Conservation (phyloP, 371 early-diverging fungal species). For the Rhizopus delemar region DNA sequence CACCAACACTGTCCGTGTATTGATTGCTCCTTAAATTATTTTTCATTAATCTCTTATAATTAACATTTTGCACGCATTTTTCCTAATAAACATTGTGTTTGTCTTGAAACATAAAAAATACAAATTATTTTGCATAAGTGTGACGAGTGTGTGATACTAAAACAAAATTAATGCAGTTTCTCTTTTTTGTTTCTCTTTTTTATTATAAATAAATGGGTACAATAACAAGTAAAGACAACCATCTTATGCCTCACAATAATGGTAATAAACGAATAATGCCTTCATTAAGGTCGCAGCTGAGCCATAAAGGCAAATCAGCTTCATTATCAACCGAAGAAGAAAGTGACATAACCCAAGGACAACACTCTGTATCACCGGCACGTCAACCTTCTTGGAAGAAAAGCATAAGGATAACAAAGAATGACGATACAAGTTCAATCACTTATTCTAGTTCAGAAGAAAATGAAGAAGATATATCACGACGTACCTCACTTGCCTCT, state of each 20-base stretch:
- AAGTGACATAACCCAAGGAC: not conserved
- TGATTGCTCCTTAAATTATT: conserved; percentile 41
- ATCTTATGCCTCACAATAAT: not conserved
- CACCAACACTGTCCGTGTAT: conserved; percentile 82
- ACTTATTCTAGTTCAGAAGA: conserved; percentile 15
- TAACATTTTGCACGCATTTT: conserved; percentile 7
- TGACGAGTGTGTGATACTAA: not conserved
- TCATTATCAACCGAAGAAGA: conserved; percentile 12
- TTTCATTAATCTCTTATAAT: conserved; percentile 7
- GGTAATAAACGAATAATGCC: conserved; percentile 14
- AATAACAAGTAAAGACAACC: conserved; percentile 18
- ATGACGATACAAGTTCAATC: conserved; percentile 13
- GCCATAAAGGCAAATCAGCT: not conserved
- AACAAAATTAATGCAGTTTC: not conserved
- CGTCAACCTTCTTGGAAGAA: conserved; percentile 23
- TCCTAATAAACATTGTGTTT: not conserved
- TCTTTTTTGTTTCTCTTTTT: conserved; percentile 10
- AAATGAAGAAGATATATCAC: conserved; percentile 12
- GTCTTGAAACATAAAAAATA: not conserved
- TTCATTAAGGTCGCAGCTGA: conserved; percentile 11
- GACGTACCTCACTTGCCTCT: conserved; percentile 19
- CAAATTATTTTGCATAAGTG: not conserved
- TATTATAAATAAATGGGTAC: conserved; percentile 15
- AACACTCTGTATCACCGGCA: conserved; percentile 1
- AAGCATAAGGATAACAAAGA: conserved; percentile 1